Evolutionary conservation across 2,329 filamentous ascomycete species (phyloP).

Genomic region (Boeremia exigua): DNA sequence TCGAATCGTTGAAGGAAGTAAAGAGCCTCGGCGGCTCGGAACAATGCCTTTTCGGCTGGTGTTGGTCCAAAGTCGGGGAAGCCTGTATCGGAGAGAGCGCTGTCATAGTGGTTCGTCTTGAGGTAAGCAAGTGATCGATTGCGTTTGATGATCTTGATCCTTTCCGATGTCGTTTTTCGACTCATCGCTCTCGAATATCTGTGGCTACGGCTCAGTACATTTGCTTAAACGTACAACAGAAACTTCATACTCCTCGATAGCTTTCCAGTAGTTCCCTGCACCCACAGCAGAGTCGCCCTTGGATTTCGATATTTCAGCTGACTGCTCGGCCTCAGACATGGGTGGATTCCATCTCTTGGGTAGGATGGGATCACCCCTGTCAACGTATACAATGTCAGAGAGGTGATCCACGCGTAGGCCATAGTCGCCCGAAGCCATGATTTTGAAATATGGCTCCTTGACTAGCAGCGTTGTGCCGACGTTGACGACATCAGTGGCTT

Average conservation of each 20-base stretch:
- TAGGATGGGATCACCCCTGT: constrained; percentile 46
- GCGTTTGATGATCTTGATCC: constrained; percentile 31
- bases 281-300: constrained; percentile 20
- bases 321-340: background rate
- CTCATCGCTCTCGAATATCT: background rate
- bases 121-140: constrained; percentile 48
- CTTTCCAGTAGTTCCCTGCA: constrained; percentile 20
- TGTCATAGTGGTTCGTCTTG: constrained; percentile 43
- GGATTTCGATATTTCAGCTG: constrained; percentile 7
- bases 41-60: constrained; percentile 51
- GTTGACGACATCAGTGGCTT: constrained; percentile 44
- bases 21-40: constrained; percentile 53
- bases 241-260: constrained; percentile 19
- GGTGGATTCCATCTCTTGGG: constrained; percentile 48
- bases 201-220: background rate
- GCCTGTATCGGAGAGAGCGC: constrained; percentile 42
- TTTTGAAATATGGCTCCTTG: constrained; percentile 62
- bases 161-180: background rate
- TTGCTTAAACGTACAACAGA: background rate
- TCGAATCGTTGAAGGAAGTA: constrained; percentile 50
- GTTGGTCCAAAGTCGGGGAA: constrained; percentile 9
- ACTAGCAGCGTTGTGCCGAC: constrained; percentile 31
- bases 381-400: constrained; percentile 55
- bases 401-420: constrained; percentile 60
- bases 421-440: constrained; percentile 48